Conservation (phyloP, 306 rosid species). For the Quercus glauca region DNA sequence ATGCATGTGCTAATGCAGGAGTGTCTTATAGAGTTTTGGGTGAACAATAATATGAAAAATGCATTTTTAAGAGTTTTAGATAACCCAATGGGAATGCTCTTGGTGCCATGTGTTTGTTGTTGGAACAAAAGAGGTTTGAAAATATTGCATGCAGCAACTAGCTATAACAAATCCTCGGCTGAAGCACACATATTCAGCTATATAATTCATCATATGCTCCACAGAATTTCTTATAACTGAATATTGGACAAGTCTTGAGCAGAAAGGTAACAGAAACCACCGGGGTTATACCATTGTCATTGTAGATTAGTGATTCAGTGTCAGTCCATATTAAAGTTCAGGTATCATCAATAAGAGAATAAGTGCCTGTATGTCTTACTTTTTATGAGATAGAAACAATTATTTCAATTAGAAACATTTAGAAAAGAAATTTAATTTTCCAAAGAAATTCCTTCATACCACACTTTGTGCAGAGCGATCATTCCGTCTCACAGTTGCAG, state of each 20-base stretch:
- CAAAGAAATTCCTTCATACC: slow-evolving; percentile 48
- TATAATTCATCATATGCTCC: not conserved
- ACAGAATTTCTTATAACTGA: not conserved
- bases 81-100: no score
- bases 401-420: not conserved
- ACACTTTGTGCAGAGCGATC: slow-evolving; percentile 98
- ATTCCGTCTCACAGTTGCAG: slow-evolving; percentile 94
- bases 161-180: not conserved
- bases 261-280: not conserved
- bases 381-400: not conserved
- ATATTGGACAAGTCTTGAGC: not conserved
- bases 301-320: not conserved
- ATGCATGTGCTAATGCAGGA: no score
- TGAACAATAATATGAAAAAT: no score
- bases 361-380: not conserved
- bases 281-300: not conserved
- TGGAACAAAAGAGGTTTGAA: not conserved
- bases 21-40: no score
- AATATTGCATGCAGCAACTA: not conserved
- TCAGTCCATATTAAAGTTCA: not conserved
- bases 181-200: not conserved
- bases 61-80: no score
- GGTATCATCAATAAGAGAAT: not conserved
- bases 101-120: not conserved
- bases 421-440: not conserved